Evolutionary conservation across 2,329 filamentous ascomycete genomes (phyloP), one percentile per base, ranked within the genome.

Genomic region (Massarina eburnea): DNA sequence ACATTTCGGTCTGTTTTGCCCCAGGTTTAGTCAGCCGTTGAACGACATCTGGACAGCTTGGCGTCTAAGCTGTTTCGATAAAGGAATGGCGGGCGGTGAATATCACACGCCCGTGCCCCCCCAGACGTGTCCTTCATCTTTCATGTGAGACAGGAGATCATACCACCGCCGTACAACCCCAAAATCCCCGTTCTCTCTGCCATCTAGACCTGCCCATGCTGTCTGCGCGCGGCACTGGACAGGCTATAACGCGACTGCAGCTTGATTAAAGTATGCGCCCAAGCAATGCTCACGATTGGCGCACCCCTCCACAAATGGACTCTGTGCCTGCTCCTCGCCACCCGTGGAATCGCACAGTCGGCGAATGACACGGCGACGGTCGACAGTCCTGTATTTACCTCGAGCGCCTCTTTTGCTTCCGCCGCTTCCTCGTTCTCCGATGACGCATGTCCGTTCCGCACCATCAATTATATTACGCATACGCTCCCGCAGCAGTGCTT

Each of bases 381-480:
- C 37, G 52, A 52, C 40, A 52, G 48, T 61, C 51, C 54, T 54
- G 54, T 53, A 57, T 58, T 59, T 53, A 49, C 51, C 20, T 51
- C 59, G 43, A 64, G 55, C 51, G 43, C 48, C n/a, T 51, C 49
- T 24, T 34, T 47, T 9, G 44, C 52, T 15, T 33, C 45, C 27
- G 39, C 52, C 20, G 32, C 48, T 18, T 48, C 58, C 47, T 53
- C 57, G 14, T 61, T 58, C 38, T 46, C 49, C 43, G 48, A 77
- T 2, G 58, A 67, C 17, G 74, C 71, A 39, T 80, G 76, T 63
- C 71, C 70, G 10, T 76, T 69, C 49, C 80, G 81, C 55, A 89
- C 85, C 1, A 83, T 89, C 64, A 91, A 92, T 70, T 90, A 91
- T 70, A 89, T 92, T 51, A 91, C 87, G 9, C 86, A 91, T 57